Percentiles rank a stretch among this genome's conserved stretches.
Evolutionary conservation across 192 early-diverging fungal genomes (phyloP).

Genomic region (Coemansia sp.): DNA sequence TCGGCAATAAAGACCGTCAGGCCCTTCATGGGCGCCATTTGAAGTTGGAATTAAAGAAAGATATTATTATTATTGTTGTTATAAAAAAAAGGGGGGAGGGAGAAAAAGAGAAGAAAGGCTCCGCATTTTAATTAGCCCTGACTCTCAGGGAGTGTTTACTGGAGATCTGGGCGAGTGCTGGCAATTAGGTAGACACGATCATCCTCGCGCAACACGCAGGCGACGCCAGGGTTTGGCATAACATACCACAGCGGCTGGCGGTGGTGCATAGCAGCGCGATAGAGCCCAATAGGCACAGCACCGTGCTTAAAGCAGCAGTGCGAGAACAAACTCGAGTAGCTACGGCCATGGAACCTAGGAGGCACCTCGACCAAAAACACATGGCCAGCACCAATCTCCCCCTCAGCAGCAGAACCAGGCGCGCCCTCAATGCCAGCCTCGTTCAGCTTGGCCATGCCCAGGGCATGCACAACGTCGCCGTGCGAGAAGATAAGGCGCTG

Average conservation of each 20-base stretch:
- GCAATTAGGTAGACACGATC: slow-evolving; percentile 65
- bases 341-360: slow-evolving; percentile 38
- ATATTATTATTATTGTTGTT: not conserved
- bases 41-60: not conserved
- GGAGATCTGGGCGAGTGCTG: slow-evolving; percentile 24
- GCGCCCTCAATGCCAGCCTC: slow-evolving; percentile 20
- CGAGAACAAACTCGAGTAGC: slow-evolving; percentile 58
- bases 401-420: slow-evolving; percentile 6
- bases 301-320: slow-evolving; percentile 54
- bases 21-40: slow-evolving; percentile 78
- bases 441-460: slow-evolving; percentile 48
- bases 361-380: slow-evolving; percentile 60
- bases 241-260: slow-evolving; percentile 61
- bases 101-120: not conserved
- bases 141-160: slow-evolving; percentile 9
- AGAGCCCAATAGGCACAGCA: slow-evolving; percentile 67
- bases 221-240: slow-evolving; percentile 61
- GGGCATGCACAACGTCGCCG: slow-evolving; percentile 38
- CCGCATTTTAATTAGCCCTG: not conserved
- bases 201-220: slow-evolving; percentile 55
- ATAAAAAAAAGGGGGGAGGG: not conserved
- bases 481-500: slow-evolving; percentile 62
- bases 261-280: slow-evolving; percentile 59
- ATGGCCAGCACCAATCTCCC: slow-evolving; percentile 16
- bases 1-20: slow-evolving; percentile 97